Conservation (phyloP, 164 flowering plant species). For the Berberis vulgaris region DNA sequence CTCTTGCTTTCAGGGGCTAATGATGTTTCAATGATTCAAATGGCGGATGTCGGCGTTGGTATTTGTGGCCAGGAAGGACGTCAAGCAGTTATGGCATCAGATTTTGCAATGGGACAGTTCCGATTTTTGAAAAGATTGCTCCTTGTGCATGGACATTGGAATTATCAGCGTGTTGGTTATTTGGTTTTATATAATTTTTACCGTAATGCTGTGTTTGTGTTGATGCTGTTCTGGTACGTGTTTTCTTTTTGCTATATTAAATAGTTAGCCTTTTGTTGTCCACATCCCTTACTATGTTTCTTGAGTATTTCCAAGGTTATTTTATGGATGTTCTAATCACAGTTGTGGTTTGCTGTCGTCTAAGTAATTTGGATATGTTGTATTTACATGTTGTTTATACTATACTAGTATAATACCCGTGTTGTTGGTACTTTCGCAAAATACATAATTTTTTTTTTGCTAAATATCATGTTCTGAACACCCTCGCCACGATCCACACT, state of each 20-base stretch:
- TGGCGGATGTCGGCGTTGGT: slow-evolving; percentile 98
- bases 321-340: no score
- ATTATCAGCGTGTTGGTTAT: slow-evolving; percentile 83
- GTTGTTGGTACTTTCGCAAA: no score
- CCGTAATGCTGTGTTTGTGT: slow-evolving; percentile 86
- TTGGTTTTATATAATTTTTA: slow-evolving; percentile 86
- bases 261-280: no score
- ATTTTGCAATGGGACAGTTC: slow-evolving; percentile 97
- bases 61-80: slow-evolving; percentile 97
- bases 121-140: slow-evolving; percentile 73
- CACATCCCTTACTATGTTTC: no score
- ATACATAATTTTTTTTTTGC: no score
- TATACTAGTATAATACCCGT: no score
- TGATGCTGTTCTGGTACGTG: slow-evolving; percentile 87
- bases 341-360: no score
- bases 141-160: slow-evolving; percentile 94
- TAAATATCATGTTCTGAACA: no score
- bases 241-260: not conserved
- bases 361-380: no score
- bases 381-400: no score
- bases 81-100: slow-evolving; percentile 97
- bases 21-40: slow-evolving; percentile 98
- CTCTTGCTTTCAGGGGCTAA: slow-evolving; percentile 56
- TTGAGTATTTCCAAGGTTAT: no score
- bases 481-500: no score